Evolutionary conservation across 257 asterid species (phyloP).

Genomic region (Buddleja alternifolia): DNA sequence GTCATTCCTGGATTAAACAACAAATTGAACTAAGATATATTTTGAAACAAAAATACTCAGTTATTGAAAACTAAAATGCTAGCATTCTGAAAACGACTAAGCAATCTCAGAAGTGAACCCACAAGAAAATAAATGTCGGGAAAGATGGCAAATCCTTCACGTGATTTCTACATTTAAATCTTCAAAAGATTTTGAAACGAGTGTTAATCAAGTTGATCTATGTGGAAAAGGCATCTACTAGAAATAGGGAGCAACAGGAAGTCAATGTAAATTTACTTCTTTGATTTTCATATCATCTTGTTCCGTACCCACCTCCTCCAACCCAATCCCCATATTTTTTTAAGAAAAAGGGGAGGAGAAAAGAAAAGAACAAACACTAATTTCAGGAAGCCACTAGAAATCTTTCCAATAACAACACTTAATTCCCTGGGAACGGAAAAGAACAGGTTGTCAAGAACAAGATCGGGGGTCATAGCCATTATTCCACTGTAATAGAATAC

Average conservation of each 20-base stretch:
- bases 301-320: neutral
- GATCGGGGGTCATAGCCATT: neutral
- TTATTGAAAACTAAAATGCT: neutral
- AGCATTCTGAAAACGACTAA: neutral
- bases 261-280: neutral
- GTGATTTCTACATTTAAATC: conserved; percentile 4
- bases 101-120: neutral
- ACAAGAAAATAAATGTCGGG: conserved; percentile 1
- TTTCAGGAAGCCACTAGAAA: conserved; percentile 6
- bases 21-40: conserved; percentile 7
- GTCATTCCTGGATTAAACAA: neutral
- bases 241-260: neutral
- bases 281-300: neutral
- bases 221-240: neutral
- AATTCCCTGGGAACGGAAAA: neutral
- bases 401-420: conserved; percentile 10
- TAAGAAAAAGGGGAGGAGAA: neutral
- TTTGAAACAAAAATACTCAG: neutral
- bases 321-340: neutral
- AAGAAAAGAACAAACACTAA: neutral
- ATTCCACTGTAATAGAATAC: neutral
- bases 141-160: neutral
- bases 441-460: neutral
- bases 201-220: neutral
- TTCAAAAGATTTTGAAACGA: neutral